Evolutionary conservation across 2,329 filamentous ascomycete species (phyloP).

Genomic region (Mycosphaerella sp.): DNA sequence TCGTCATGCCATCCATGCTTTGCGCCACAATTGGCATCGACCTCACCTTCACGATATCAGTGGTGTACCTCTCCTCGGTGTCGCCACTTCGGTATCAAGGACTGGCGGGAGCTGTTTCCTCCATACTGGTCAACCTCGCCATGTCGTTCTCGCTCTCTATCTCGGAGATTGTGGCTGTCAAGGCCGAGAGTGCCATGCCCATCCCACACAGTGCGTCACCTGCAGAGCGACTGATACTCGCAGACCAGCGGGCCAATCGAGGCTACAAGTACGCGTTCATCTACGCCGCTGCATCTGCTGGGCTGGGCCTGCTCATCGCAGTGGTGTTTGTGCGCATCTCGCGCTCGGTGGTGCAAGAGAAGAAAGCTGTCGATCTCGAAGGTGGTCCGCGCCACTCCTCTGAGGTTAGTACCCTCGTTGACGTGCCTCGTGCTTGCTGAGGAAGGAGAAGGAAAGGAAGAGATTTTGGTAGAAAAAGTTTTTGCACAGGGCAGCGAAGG

Average conservation of each 20-base stretch:
- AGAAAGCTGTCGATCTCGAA: slow-evolving; percentile 22
- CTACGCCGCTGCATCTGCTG: slow-evolving; percentile 30
- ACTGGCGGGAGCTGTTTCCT: slow-evolving; percentile 33
- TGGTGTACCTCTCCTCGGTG: slow-evolving; percentile 29
- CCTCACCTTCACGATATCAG: slow-evolving; percentile 33
- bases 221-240: slow-evolving; percentile 11
- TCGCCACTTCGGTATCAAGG: slow-evolving; percentile 33
- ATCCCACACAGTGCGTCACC: slow-evolving; percentile 8
- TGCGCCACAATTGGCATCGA: slow-evolving; percentile 35
- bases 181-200: slow-evolving; percentile 13
- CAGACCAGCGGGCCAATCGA: slow-evolving; percentile 1
- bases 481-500: not conserved
- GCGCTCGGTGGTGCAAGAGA: slow-evolving; percentile 16
- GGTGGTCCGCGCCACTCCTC: slow-evolving; percentile 5
- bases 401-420: slow-evolving; percentile 13
- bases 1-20: slow-evolving; percentile 34
- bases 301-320: slow-evolving; percentile 25
- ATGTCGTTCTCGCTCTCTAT: slow-evolving; percentile 34
- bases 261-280: slow-evolving; percentile 28
- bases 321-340: slow-evolving; percentile 29
- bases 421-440: too few species aligned
- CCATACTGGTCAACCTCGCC: slow-evolving; percentile 34
- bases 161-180: slow-evolving; percentile 29
- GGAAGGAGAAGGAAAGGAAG: not conserved
- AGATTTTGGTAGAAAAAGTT: not conserved